Percentiles rank a stretch among this genome's conserved stretches.
Evolutionary conservation across 108 stramenopile species (phyloP).

Genomic region (Skeletonema potamos): DNA sequence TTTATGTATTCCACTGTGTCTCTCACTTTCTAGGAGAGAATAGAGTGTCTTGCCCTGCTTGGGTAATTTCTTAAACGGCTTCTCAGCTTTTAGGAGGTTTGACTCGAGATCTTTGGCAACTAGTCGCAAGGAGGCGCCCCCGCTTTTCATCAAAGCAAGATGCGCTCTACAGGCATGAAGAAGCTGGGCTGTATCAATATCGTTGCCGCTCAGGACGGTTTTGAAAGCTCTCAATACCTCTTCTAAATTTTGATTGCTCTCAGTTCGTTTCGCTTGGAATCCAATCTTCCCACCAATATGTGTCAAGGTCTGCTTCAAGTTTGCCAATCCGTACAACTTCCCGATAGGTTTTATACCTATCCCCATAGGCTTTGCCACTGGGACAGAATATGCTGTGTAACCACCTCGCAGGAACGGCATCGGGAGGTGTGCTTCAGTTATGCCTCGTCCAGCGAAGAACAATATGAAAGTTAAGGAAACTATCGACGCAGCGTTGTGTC

Average conservation of each 20-base stretch:
- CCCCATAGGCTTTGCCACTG: background rate
- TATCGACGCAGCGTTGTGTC: background rate
- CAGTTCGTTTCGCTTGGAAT: slow-evolving; percentile 8
- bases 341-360: background rate
- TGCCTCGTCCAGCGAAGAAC: slow-evolving; percentile 12
- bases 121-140: slow-evolving; percentile 33
- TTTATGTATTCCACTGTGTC: slow-evolving; percentile 2
- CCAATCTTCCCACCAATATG: slow-evolving; percentile 20
- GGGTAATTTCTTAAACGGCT: slow-evolving; percentile 16
- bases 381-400: background rate
- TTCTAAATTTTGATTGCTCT: slow-evolving; percentile 16
- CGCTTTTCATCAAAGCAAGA: slow-evolving; percentile 35
- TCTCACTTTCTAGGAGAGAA: slow-evolving; percentile 20
- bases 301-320: slow-evolving; percentile 12
- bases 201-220: slow-evolving; percentile 37
- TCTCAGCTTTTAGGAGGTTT: slow-evolving; percentile 54
- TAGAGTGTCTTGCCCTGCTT: slow-evolving; percentile 20
- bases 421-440: slow-evolving; percentile 24
- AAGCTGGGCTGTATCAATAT: slow-evolving; percentile 46
- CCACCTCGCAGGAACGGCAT: slow-evolving; percentile 23
- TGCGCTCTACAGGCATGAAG: slow-evolving; percentile 52
- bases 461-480: background rate
- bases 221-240: slow-evolving; percentile 31
- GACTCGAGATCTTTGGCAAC: slow-evolving; percentile 56
- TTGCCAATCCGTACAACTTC: slow-evolving; percentile 3